These are phyloP conservation scores for Evernia prunastri DNA, from an alignment of 495 filamentous ascomycete genomes.

Conservation along the genomic window DNA sequence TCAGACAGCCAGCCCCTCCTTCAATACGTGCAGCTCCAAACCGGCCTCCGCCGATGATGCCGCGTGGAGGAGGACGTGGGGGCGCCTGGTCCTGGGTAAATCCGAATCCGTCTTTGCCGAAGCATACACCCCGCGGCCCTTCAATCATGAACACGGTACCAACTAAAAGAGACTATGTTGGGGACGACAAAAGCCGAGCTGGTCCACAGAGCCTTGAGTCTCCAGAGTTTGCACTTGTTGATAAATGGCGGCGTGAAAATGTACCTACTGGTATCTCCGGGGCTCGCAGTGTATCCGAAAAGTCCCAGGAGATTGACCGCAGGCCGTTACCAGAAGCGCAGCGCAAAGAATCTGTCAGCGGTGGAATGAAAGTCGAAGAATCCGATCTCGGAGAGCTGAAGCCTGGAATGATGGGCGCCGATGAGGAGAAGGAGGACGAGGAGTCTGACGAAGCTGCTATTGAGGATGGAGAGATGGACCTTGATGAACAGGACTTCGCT, in stretches of 20 bases:
- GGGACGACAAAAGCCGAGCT: constrained; percentile 14
- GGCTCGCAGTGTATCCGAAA: constrained; percentile 3
- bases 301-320: constrained; percentile 4
- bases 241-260: constrained; percentile 17
- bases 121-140: constrained; percentile 23
- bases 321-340: constrained; percentile 3
- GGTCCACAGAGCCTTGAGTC: constrained; percentile 11
- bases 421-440: constrained; percentile 19
- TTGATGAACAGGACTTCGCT: constrained; percentile 47
- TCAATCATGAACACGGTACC: constrained; percentile 29
- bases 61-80: constrained; percentile 15
- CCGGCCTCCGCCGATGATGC: constrained; percentile 20
- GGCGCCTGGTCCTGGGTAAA: constrained; percentile 21
- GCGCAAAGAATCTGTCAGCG: background rate
- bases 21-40: constrained; percentile 16
- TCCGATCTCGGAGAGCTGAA: constrained; percentile 12
- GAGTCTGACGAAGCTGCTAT: constrained; percentile 17
- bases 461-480: constrained; percentile 28
- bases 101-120: constrained; percentile 13
- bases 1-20: constrained; percentile 23
- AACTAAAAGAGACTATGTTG: constrained; percentile 24
- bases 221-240: constrained; percentile 12
- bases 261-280: background rate
- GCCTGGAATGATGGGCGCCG: constrained; percentile 2
- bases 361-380: constrained; percentile 10